These are phyloP conservation scores for Coemansia sp. DNA, from an alignment of 192 early-diverging fungal species.

Conservation along the genomic window DNA sequence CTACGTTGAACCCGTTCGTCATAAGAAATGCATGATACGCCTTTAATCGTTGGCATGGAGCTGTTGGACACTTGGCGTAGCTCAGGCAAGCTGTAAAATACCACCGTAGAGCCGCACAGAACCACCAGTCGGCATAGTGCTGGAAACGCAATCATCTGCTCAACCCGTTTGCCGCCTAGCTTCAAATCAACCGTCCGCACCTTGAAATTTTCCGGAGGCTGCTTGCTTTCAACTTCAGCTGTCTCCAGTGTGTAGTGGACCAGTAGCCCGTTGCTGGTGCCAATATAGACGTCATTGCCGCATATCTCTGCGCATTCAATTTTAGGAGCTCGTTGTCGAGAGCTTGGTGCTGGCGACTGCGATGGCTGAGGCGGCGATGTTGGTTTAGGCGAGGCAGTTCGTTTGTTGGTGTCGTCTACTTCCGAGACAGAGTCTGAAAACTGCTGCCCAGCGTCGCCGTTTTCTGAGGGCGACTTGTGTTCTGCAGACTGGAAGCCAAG, in stretches of 20 bases:
- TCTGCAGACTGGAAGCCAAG: constrained; percentile 27
- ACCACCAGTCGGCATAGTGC: constrained; percentile 27
- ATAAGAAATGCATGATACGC: constrained; percentile 36
- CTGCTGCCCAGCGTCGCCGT: neutral
- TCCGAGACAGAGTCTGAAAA: neutral
- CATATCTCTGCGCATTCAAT: constrained; percentile 40
- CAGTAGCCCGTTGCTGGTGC: constrained; percentile 36
- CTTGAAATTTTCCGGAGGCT: constrained; percentile 13
- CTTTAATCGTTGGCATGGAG: constrained; percentile 25
- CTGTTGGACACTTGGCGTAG: constrained; percentile 16
- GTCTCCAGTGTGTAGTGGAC: constrained; percentile 33
- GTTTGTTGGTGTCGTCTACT: neutral
- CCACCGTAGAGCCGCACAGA: constrained; percentile 35
- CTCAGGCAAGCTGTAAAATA: constrained; percentile 25
- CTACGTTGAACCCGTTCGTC: constrained; percentile 39
- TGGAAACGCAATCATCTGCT: constrained; percentile 45
- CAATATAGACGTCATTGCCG: constrained; percentile 35
- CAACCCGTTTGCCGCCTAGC: constrained; percentile 35
- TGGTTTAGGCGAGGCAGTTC: neutral
- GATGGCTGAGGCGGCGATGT: neutral
- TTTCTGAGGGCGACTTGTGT: neutral
- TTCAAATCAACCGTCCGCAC: constrained; percentile 26
- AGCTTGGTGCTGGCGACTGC: neutral
- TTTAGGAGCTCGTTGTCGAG: constrained; percentile 6
- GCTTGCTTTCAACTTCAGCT: constrained; percentile 9